Base-by-base conservation (phyloP, 192 early-diverging fungal species). In the Funneliformis mosseae region DNA sequence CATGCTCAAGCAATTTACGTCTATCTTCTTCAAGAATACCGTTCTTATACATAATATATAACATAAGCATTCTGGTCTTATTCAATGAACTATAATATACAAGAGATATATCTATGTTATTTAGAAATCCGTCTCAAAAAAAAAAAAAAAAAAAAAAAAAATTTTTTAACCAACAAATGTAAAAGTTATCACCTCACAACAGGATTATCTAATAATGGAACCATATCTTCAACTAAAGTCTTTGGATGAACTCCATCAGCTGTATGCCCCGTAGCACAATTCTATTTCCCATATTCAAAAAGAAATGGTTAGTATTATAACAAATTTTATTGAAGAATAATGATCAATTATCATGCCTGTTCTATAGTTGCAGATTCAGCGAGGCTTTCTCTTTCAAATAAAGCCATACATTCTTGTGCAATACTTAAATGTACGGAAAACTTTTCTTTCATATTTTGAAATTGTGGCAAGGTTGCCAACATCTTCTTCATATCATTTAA, bases 401-500 rank as follows among this genome's bases (percentile, higher is more conserved):
- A 82, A 9, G 84, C 81, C 88, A 95, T 92, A 82, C 94, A 97
- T 77, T 94, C 93, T 83, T 93, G 91, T 66, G 93, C 92, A 76
- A 97, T 93, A 48, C 91, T 93, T 77, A 97, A 95, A 80, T 97
- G 96, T 1, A 83, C 82, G 2, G 83, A 84, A 71, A 82, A 83
- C 82, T 86, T 76, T 72, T 87, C 85, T 61, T 87, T 87, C 81
- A 81, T 83, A 62, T 87, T 83, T 82, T 96, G 95, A 82, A 92
- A 97, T 83, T 97, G 93, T 18, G 95, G 96, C 3, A 97, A 79
- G 12, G 95, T 92, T 18, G 90, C 90, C 59, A 97, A 85, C 41
- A 94, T 93, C 64, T 94, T 94, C 76, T 96, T 96, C 93, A 97
- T 93, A 33, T 93, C 89, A 72, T 95, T 95, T 11, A 97, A 82